These are phyloP conservation scores for Trichosporon inkin DNA, from an alignment of 1,284 basidiomycete genomes.

Conservation along the genomic window DNA sequence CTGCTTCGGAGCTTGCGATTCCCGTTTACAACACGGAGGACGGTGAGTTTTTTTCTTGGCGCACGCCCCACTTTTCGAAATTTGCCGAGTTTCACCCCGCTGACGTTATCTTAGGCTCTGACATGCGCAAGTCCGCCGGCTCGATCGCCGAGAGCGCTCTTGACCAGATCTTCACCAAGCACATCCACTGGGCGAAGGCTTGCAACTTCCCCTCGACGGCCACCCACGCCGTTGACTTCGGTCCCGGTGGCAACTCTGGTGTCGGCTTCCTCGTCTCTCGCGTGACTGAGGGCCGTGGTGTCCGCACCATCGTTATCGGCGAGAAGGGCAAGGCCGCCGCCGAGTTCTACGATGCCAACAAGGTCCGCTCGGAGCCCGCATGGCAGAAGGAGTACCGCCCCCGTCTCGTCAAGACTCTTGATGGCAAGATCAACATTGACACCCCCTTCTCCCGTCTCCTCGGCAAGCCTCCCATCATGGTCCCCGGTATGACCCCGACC, in stretches of 20 bases:
- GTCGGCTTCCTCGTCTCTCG: constrained; percentile 87
- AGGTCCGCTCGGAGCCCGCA: constrained; percentile 73
- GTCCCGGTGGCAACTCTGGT: constrained; percentile 87
- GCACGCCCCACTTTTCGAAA: constrained; percentile 20
- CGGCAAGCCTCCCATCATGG: constrained; percentile 96
- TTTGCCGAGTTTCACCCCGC: constrained; percentile 18
- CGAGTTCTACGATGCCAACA: constrained; percentile 70
- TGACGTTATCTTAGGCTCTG: constrained; percentile 60
- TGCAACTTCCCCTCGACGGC: constrained; percentile 82
- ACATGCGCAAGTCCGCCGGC: constrained; percentile 63
- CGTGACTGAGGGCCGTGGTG: constrained; percentile 87
- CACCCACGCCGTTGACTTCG: constrained; percentile 94
- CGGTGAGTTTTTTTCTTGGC: constrained; percentile 56
- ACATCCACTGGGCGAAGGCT: constrained; percentile 89
- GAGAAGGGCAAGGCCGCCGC: constrained; percentile 79
- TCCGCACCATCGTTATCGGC: constrained; percentile 79
- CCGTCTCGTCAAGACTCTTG: constrained; percentile 79
- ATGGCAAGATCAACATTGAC: constrained; percentile 86
- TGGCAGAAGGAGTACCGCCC: constrained; percentile 89
- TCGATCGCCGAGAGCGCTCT: constrained; percentile 75
- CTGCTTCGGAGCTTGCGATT: constrained; percentile 67
- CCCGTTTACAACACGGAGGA: constrained; percentile 89
- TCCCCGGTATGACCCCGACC: constrained; percentile 95
- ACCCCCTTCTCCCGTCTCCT: constrained; percentile 93
- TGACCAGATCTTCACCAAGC: constrained; percentile 89